Conservation (phyloP, 495 filamentous ascomycete species). For the Durotheca rogersii region DNA sequence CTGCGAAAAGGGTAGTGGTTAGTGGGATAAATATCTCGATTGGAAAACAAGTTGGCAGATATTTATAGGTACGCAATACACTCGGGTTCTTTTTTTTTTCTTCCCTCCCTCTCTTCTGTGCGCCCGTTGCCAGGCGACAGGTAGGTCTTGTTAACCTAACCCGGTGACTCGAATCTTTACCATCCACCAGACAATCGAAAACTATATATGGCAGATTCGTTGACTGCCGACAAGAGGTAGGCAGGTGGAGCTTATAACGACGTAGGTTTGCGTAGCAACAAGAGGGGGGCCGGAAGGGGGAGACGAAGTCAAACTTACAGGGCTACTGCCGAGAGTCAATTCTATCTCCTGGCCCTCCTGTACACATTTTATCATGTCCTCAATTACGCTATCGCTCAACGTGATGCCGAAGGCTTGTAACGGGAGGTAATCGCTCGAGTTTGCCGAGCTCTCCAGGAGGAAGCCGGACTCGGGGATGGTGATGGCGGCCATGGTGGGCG, state of each 20-base stretch:
- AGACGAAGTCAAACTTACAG: slow-evolving; percentile 49
- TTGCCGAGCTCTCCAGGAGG: slow-evolving; percentile 46
- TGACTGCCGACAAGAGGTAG: slow-evolving; percentile 19
- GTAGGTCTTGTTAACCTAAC: no score
- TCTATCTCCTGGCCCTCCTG: slow-evolving; percentile 61
- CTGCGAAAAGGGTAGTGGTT: slow-evolving; percentile 27
- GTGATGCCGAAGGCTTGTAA: slow-evolving; percentile 62
- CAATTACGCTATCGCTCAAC: slow-evolving; percentile 63
- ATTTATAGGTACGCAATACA: neutral
- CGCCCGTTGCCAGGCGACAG: no score
- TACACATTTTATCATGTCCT: slow-evolving; percentile 69
- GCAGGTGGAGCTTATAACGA: slow-evolving; percentile 5
- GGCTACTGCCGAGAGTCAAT: slow-evolving; percentile 56
- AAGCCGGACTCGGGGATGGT: slow-evolving; percentile 46
- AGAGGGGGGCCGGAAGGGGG: no score
- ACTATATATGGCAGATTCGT: slow-evolving; percentile 2
- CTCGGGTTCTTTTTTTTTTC: no score
- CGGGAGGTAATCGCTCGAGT: slow-evolving; percentile 38
- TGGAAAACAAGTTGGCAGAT: slow-evolving; percentile 1
- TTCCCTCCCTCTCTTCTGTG: no score
- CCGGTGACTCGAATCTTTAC: no score
- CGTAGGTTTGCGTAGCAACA: no score
- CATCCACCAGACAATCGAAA: no score
- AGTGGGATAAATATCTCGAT: slow-evolving; percentile 11
- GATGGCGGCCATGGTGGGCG: slow-evolving; percentile 35